Percentiles rank a stretch among this genome's conserved stretches.
Evolutionary conservation across 2,329 filamentous ascomycete species (phyloP).

Genomic region (Arthrobotrys megalospora): DNA sequence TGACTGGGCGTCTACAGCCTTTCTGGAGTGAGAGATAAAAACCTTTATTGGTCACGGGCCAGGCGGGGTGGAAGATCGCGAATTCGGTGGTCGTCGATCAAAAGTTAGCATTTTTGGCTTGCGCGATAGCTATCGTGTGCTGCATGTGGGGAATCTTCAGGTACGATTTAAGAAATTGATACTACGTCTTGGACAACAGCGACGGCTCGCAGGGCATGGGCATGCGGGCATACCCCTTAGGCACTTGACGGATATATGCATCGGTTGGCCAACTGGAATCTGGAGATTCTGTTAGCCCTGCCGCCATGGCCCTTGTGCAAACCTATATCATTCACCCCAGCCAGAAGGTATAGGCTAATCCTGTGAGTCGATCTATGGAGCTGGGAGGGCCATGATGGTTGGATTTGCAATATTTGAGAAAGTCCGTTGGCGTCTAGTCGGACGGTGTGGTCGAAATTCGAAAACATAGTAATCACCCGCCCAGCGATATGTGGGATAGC

Average conservation of each 20-base stretch:
- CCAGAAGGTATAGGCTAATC: not conserved
- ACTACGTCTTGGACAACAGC: not conserved
- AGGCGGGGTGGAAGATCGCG: constrained; percentile 49
- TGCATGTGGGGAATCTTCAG: constrained; percentile 25
- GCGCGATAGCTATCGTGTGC: not conserved
- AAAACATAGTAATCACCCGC: constrained; percentile 55
- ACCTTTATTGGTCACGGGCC: constrained; percentile 52
- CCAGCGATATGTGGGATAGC: constrained; percentile 57
- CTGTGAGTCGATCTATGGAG: constrained; percentile 38
- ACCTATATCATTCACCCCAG: not conserved
- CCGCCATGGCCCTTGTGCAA: constrained; percentile 39
- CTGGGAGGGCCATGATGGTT: constrained; percentile 30
- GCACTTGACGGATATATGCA: constrained; percentile 14
- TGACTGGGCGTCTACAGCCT: constrained; percentile 35
- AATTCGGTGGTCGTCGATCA: constrained; percentile 39
- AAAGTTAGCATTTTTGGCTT: not conserved
- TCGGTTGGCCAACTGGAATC: constrained; percentile 8
- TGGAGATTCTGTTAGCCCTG: constrained; percentile 24
- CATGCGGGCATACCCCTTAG: not conserved
- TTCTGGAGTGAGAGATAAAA: constrained; percentile 20
- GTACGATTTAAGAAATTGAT: constrained; percentile 29
- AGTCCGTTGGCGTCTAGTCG: constrained; percentile 27
- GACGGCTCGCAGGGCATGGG: not conserved
- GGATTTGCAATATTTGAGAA: constrained; percentile 33
- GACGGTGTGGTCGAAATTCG: constrained; percentile 29